These are phyloP conservation scores for Russula sp. DNA, from an alignment of 768 basidiomycete species.

Conservation along the genomic window DNA sequence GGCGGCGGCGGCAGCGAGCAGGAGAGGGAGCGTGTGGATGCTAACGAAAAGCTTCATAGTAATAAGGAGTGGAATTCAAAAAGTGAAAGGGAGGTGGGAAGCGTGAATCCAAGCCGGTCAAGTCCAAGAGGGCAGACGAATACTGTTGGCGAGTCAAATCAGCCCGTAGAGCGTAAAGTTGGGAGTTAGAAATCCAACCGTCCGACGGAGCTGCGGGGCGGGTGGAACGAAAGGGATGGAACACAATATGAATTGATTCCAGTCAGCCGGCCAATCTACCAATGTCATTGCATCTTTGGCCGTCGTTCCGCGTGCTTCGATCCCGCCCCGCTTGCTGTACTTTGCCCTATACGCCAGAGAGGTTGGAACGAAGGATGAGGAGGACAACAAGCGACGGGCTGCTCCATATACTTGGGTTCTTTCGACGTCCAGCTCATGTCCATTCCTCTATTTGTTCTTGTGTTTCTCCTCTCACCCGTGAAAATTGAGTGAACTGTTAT, in stretches of 20 bases:
- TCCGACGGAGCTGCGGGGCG: background rate
- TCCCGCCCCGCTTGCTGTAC: background rate
- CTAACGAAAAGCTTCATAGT: conserved; percentile 14
- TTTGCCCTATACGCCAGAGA: background rate
- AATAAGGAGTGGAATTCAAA: background rate
- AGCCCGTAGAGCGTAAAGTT: background rate
- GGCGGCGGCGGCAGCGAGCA: conserved; percentile 1
- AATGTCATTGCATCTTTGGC: background rate
- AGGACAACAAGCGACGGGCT: background rate
- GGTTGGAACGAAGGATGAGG: background rate
- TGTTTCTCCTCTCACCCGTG: background rate
- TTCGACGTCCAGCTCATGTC: background rate
- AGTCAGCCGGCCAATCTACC: background rate
- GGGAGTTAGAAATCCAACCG: too few relatives aligned
- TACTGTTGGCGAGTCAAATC: background rate
- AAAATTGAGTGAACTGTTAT: background rate
- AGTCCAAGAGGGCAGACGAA: background rate
- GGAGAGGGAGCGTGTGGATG: conserved; percentile 6
- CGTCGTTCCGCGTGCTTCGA: background rate
- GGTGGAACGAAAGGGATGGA: background rate
- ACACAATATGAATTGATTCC: background rate
- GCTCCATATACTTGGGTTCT: background rate
- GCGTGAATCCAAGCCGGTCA: background rate
- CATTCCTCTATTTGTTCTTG: too few relatives aligned
- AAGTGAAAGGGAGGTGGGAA: background rate